Evolutionary conservation across 176 grass and related monocot genomes (phyloP).

Genomic region (Oryza rufipogon): DNA sequence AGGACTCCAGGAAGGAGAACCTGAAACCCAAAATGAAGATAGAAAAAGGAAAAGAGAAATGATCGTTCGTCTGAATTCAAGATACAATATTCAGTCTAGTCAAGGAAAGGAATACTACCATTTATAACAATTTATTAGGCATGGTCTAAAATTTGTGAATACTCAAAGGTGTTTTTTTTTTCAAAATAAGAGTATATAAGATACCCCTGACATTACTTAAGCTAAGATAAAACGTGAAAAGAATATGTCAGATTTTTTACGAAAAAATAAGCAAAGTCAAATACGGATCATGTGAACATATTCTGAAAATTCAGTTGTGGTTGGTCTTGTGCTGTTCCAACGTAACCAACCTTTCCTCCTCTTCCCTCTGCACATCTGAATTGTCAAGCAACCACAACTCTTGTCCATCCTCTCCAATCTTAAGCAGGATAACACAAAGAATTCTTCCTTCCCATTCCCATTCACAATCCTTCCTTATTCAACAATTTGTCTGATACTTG

Average conservation of each 20-base stretch:
- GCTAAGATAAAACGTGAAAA: not conserved
- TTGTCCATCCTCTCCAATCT: not conserved
- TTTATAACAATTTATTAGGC: not conserved
- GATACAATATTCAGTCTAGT: not conserved
- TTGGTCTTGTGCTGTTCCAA: not conserved
- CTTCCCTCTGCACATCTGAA: constrained; percentile 3
- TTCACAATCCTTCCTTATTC: not conserved
- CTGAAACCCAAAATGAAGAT: constrained; percentile 12
- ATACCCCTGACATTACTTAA: not conserved
- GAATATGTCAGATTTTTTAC: not conserved
- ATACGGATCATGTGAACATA: not conserved
- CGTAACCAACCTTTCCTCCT: not conserved
- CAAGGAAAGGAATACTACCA: not conserved
- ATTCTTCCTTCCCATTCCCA: not conserved
- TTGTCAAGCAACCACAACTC: not conserved
- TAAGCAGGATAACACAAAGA: not conserved
- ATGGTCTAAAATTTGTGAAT: not conserved
- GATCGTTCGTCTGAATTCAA: not conserved
- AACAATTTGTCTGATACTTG: not conserved
- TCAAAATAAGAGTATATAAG: not conserved
- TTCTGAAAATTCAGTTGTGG: not conserved
- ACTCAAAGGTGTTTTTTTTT: not conserved
- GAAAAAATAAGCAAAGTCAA: constrained; percentile 30
- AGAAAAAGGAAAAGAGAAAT: not conserved
- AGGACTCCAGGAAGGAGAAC: constrained; percentile 12